Evolutionary conservation across 768 basidiomycete species (phyloP).

Genomic region (Gyrodon lividus): DNA sequence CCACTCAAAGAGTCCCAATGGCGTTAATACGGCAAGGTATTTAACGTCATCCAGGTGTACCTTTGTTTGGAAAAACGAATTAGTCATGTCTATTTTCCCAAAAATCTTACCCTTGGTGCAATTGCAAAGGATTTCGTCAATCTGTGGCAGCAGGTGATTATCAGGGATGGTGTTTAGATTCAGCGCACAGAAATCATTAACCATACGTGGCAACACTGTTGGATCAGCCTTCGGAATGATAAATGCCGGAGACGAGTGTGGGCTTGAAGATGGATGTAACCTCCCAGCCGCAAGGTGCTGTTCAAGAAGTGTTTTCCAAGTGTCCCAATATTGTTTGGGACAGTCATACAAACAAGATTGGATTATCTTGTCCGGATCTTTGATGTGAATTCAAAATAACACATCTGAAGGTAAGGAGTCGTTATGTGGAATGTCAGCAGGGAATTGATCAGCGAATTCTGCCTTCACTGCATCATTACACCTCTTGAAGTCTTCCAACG

Average conservation of each 20-base stretch:
- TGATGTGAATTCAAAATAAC: slow-evolving; percentile 22
- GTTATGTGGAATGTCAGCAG: slow-evolving; percentile 23
- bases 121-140: no score
- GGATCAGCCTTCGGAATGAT: no score
- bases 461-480: background rate
- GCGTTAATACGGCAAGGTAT: no score
- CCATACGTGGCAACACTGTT: no score
- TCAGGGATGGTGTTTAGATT: no score
- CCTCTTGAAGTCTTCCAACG: background rate
- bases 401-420: slow-evolving; percentile 22
- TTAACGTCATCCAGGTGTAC: no score
- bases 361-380: slow-evolving; percentile 28
- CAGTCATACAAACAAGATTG: slow-evolving; percentile 29
- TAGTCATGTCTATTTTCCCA: background rate
- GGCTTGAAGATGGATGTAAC: background rate
- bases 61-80: no score
- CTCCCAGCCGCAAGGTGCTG: no score
- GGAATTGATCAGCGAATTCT: slow-evolving; percentile 23
- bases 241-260: background rate
- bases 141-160: no score
- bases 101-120: no score
- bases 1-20: no score
- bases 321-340: slow-evolving; percentile 32
- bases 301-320: slow-evolving; percentile 23
- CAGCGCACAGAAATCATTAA: no score